Conservation (phyloP, 257 asterid species). For the Leptodermis oblonga region DNA sequence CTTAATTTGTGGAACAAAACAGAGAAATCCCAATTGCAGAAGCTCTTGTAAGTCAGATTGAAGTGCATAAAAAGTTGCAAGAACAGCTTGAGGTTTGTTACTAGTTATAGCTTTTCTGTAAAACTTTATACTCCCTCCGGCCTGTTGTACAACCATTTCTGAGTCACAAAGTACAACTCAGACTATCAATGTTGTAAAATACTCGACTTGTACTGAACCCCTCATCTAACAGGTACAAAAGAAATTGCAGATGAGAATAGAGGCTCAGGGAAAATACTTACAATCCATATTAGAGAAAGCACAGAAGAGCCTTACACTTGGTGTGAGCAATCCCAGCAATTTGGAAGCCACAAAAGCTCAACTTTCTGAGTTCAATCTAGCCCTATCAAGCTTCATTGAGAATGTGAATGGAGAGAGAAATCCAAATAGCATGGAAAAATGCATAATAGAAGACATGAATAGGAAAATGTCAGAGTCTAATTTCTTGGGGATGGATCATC, state of each 20-base stretch:
- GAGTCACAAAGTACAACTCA: too few species aligned
- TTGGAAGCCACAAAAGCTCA: conserved; percentile 59
- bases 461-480: conserved; percentile 20
- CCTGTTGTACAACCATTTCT: too few species aligned
- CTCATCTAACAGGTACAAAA: conserved; percentile 60
- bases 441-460: conserved; percentile 17
- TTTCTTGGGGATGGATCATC: conserved; percentile 18
- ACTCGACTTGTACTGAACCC: neutral
- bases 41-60: conserved; percentile 57
- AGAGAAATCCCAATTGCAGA: conserved; percentile 70
- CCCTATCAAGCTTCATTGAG: conserved; percentile 63
- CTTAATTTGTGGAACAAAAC: conserved; percentile 17
- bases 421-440: conserved; percentile 24
- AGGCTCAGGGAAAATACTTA: conserved; percentile 88
- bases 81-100: conserved; percentile 75
- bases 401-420: conserved; percentile 44
- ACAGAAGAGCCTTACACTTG: conserved; percentile 50
- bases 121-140: too few species aligned
- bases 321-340: conserved; percentile 34
- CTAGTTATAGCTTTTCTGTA: neutral
- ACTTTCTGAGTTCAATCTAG: conserved; percentile 58
- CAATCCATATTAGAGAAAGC: conserved; percentile 79
- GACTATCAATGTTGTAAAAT: too few species aligned
- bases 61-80: conserved; percentile 65
- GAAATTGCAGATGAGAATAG: conserved; percentile 87